phyloP scores from a whole-genome alignment of 148 eudicot species.

The Camellia japonica region DNA sequence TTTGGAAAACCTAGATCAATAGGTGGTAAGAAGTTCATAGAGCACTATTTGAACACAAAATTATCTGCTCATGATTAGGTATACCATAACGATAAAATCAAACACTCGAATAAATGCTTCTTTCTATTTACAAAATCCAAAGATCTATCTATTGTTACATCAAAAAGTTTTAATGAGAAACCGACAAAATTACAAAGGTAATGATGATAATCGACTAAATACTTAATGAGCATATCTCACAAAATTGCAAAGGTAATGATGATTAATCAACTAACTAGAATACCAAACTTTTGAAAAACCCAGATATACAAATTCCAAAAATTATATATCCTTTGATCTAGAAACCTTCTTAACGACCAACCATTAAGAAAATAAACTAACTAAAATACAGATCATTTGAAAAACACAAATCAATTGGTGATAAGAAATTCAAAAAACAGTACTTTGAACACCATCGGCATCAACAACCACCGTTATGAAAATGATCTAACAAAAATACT shows the following conservation, averaged over 20 bases:
- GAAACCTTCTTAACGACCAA: no score
- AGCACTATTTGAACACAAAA: background rate
- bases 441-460: background rate
- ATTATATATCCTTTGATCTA: background rate
- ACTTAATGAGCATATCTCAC: no score
- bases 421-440: background rate
- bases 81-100: no score
- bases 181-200: background rate
- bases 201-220: no score
- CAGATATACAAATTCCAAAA: background rate
- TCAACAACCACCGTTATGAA: background rate
- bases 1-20: background rate
- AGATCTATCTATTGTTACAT: background rate
- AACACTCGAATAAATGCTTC: background rate
- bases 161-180: background rate
- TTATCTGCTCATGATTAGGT: no score
- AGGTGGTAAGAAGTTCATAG: background rate
- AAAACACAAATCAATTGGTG: background rate
- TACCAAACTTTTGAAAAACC: background rate
- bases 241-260: no score
- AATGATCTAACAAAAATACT: background rate
- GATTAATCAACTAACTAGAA: background rate
- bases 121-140: background rate
- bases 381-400: background rate
- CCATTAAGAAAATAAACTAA: background rate